Base-by-base conservation (phyloP, 129 eudicot species). In the Artemisia annua region DNA sequence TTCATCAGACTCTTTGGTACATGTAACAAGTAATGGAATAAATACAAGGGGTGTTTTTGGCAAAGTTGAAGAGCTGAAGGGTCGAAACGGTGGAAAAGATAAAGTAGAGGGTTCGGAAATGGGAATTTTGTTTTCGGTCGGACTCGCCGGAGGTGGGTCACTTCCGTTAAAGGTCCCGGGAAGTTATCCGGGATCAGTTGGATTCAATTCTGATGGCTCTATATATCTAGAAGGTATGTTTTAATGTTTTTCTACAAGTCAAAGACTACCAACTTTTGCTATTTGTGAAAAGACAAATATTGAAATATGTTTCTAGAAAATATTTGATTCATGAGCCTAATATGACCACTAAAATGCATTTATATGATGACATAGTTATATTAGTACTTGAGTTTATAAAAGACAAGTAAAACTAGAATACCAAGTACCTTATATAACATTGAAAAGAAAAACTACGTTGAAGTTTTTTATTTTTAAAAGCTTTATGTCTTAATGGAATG, bases 191-290 rank as follows among this genome's bases (percentile, higher is more conserved):
- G 97, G 91, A 16, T 95, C 99, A 17, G 73, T 90, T 67, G 97
- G 99, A 5, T 95, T 90, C 80, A 84, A 86, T 63, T 90, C 99
- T 48, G 83, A 82, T 52, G 99, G 97, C 77, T 88, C 99, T 18
- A 82, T 88, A 66, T 85, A 55, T 73, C 91, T 95, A 72, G 89
- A 87, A 82, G 99, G 99, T 95, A 72, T 57, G 88, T 78, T 39
- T 15, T 39, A 5, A 7, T 7, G 10, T 1, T 74, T 75, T 53
- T 19, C 50, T 16, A 3, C 3, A 52, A 63, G 81, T 79, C 83
- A 69, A 69, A 18, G 7, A 48, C 13, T 50, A 79, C 61, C 67
- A 49, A 24, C 81, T 66, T 14, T 55, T 69, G 13, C 9, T 20
- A 18, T 26, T 22, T 52, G 13, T 69, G 26, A 75, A 75, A 67